phyloP scores from a whole-genome alignment of 139 green algal genomes.

The Monoraphidium neglectum region DNA sequence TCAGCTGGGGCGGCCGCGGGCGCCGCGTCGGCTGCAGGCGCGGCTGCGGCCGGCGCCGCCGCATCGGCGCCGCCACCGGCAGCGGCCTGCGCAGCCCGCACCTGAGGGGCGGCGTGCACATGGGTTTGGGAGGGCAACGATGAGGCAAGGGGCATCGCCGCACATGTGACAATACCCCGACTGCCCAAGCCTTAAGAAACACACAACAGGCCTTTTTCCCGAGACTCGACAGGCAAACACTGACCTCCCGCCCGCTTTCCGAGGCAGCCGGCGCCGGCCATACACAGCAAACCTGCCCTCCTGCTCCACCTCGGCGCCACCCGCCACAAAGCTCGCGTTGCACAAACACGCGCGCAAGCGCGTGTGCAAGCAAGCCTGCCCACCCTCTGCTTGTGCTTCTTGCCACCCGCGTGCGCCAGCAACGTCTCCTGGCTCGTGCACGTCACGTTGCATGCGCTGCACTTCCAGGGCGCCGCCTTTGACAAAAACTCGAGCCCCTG shows the following conservation, averaged over 20 bases:
- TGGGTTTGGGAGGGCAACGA: too few species aligned
- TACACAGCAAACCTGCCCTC: neutral
- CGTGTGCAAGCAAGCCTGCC: too few species aligned
- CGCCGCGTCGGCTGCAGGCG: neutral
- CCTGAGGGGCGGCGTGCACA: constrained; percentile 2
- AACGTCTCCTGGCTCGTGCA: constrained; percentile 90
- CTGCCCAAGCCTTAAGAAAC: neutral
- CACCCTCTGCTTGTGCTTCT: constrained; percentile 69
- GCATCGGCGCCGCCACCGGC: constrained; percentile 9
- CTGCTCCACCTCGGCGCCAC: neutral
- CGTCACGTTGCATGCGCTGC: constrained; percentile 85
- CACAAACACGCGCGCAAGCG: neutral
- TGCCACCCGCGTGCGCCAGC: constrained; percentile 74
- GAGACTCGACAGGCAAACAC: neutral
- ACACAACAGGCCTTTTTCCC: neutral
- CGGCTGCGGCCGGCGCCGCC: neutral
- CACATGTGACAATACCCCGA: too few species aligned
- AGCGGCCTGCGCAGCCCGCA: constrained; percentile 45
- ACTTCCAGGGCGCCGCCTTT: constrained; percentile 77
- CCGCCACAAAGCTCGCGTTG: neutral
- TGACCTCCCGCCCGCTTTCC: neutral
- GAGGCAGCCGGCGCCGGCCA: too few species aligned
- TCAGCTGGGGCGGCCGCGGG: constrained; percentile 8
- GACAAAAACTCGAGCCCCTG: constrained; percentile 72
- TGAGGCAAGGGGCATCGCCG: too few species aligned